Evolutionary conservation across 768 basidiomycete genomes (phyloP).

Genomic region (Trametopsis cervina): DNA sequence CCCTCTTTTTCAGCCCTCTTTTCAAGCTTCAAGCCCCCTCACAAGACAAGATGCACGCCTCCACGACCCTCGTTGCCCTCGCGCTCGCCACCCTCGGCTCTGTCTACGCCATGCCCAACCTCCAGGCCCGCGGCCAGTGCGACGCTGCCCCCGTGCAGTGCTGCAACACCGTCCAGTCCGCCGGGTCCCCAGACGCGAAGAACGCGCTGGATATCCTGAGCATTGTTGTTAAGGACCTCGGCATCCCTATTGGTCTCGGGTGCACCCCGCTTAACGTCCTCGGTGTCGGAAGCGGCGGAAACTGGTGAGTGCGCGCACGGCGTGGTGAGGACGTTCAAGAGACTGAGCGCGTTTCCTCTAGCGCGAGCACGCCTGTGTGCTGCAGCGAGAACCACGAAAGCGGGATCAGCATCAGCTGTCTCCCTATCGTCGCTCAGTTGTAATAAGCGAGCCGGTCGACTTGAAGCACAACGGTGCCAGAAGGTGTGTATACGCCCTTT

Average conservation of each 20-base stretch:
- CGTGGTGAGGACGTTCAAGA: neutral
- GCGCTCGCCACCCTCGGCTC: slow-evolving; percentile 4
- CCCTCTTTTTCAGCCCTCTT: no score
- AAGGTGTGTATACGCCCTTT: no score
- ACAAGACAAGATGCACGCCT: slow-evolving; percentile 6
- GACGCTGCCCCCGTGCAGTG: slow-evolving; percentile 15
- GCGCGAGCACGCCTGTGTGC: slow-evolving; percentile 18
- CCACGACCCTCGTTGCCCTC: slow-evolving; percentile 8
- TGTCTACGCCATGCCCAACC: slow-evolving; percentile 6
- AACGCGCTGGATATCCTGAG: neutral
- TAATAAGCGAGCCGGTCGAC: no score
- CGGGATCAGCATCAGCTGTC: slow-evolving; percentile 23
- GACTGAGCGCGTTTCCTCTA: neutral
- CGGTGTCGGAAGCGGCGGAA: neutral
- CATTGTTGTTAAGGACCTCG: neutral
- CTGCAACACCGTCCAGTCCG: slow-evolving; percentile 16
- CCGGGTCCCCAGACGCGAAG: neutral
- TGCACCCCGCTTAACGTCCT: slow-evolving; percentile 4
- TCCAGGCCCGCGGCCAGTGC: slow-evolving; percentile 9
- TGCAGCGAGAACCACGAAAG: slow-evolving; percentile 19
- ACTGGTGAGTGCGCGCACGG: neutral
- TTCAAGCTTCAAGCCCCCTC: neutral
- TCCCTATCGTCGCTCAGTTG: no score
- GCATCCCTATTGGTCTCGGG: slow-evolving; percentile 6
- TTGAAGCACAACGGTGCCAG: no score